Base-by-base conservation (phyloP, 164 flowering plant species). In the Platanus orientalis region DNA sequence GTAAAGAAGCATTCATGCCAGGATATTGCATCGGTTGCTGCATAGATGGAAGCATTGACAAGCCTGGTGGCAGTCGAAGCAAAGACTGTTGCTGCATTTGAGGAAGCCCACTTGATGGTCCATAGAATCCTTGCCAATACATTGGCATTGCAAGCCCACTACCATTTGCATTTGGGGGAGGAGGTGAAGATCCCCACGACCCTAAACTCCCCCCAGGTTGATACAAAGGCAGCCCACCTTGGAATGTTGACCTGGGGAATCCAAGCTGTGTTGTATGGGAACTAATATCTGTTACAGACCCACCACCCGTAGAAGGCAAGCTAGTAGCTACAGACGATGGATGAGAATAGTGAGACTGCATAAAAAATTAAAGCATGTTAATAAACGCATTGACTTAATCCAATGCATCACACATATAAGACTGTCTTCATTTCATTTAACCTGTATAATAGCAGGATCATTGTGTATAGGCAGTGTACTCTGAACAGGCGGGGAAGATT, bases 391-490 rank as follows among this genome's bases (percentile, higher is more conserved):
- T 50, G 49, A 61, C 13, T 39, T 1, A 10, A 54, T 29, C 1
- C 17, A 29, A 54, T 54, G 54, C 58, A 60, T 60, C 13, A 62
- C 48, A 34, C 19, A 23, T 17, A 25, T 23, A 17, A 23, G 54
- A 25, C 19, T 7, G 13, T n/a, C 17, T 3, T 36, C 42, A 36
- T 36, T 36, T 11, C 42, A 62, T 39, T 62, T 61, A 45, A 86
- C 97, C 93, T 91, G 97, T 69, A 91, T 91, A 62, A 91, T 88
- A 56, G 95, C 97, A 26, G 97, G 95, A 70, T 91, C 97, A 73
- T 73, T 85, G 69, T 85, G 81, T 36, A 88, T 79, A 27, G 86
- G 79, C 40, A 85, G 70, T 16, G 77, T 56, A 39, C 82, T 21
- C 67, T 82, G 95, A 54, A 74, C 85, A 61, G 95, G 88, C 44